phyloP scores from a whole-genome alignment of 306 rosid genomes.

The Cucurbita maxima region DNA sequence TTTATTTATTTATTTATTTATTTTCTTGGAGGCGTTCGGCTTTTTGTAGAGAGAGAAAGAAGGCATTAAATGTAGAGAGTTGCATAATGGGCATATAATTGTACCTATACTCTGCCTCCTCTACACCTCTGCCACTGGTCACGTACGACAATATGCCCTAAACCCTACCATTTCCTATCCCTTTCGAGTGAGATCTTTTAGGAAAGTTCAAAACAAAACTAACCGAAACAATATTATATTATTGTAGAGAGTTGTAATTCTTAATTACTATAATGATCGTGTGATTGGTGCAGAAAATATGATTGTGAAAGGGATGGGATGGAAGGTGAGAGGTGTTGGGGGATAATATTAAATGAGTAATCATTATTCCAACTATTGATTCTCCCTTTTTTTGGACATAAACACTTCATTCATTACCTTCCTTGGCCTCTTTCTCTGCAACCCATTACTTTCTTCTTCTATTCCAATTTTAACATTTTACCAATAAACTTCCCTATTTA shows the following conservation, averaged over 20 bases:
- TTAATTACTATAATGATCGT: too few species aligned
- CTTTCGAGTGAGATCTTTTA: not conserved
- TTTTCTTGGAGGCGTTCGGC: too few species aligned
- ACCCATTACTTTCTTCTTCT: not conserved
- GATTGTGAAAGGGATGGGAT: not conserved
- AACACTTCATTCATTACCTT: not conserved
- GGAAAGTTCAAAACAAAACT: too few species aligned
- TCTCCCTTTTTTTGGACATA: conserved; percentile 1
- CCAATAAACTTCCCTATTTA: not conserved
- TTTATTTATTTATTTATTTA: too few species aligned
- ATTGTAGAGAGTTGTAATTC: too few species aligned
- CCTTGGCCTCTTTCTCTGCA: not conserved
- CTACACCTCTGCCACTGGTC: not conserved
- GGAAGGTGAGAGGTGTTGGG: not conserved
- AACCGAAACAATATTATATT: too few species aligned
- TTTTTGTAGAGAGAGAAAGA: not conserved
- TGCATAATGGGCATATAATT: not conserved
- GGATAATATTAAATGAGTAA: not conserved
- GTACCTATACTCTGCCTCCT: not conserved
- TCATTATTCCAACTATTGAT: not conserved
- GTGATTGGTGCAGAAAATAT: not conserved
- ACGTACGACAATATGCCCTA: not conserved
- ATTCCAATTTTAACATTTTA: not conserved
- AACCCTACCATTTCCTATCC: not conserved
- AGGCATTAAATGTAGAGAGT: not conserved